Conservation (phyloP, 2,329 filamentous ascomycete genomes). For the Alternaria tenuissima region DNA sequence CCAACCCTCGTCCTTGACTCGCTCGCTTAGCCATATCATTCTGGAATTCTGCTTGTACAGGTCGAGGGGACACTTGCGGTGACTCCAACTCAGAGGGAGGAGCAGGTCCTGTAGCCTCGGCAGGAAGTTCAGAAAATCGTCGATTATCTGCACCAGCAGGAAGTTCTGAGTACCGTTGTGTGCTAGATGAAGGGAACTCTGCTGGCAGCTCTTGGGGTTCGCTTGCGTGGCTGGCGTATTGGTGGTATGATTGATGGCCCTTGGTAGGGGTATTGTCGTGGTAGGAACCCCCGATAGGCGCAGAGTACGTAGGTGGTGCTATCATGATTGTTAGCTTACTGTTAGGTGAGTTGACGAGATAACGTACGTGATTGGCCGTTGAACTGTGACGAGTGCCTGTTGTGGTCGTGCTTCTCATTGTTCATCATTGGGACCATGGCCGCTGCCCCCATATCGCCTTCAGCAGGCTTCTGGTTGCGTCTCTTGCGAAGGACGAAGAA, state of each 20-base stretch:
- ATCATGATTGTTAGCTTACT: conserved; percentile 14
- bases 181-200: conserved; percentile 11
- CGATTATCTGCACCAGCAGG: conserved; percentile 26
- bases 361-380: conserved; percentile 35
- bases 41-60: conserved; percentile 22
- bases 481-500: conserved; percentile 34
- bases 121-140: conserved; percentile 34
- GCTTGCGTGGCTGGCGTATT: conserved; percentile 25
- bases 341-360: background rate
- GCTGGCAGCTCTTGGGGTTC: conserved; percentile 32
- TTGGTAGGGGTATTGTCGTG: conserved; percentile 20
- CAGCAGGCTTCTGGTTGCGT: conserved; percentile 10
- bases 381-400: conserved; percentile 17
- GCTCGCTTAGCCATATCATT: conserved; percentile 19
- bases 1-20: conserved; percentile 17
- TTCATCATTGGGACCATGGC: conserved; percentile 26
- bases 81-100: conserved; percentile 30
- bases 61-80: conserved; percentile 27
- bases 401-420: conserved; percentile 17
- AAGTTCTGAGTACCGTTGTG: conserved; percentile 33
- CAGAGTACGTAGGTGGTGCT: conserved; percentile 39
- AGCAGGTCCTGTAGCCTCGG: conserved; percentile 4
- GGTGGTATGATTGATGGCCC: conserved; percentile 20
- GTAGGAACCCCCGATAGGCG: conserved; percentile 30
- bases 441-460: conserved; percentile 14